These are phyloP conservation scores for Candida ponderosae DNA, from an alignment of 805 yeast genomes.

Conservation along the genomic window DNA sequence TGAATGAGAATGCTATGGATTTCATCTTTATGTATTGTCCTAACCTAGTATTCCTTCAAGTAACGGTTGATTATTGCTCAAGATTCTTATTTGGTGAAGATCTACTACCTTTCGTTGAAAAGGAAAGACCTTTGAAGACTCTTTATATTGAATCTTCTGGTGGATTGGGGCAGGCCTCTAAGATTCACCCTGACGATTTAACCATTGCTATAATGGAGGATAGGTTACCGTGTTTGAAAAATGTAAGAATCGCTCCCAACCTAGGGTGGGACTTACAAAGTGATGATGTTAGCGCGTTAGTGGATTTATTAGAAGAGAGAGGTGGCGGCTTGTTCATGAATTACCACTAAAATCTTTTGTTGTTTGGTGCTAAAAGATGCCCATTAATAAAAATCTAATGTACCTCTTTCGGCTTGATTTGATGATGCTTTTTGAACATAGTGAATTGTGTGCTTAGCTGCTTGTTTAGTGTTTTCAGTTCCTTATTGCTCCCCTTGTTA, in stretches of 20 bases:
- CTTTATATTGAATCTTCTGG: constrained; percentile 81
- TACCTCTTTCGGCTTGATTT: too few species aligned
- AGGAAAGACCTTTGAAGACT: constrained; percentile 44
- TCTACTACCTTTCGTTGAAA: constrained; percentile 21
- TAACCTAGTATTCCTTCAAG: constrained; percentile 48
- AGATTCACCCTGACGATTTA: constrained; percentile 82
- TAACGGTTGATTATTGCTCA: constrained; percentile 72
- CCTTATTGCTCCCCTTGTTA: too few species aligned
- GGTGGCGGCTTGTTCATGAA: constrained; percentile 69
- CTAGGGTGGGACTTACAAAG: constrained; percentile 79
- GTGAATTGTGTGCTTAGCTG: too few species aligned
- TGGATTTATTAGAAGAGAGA: constrained; percentile 62
- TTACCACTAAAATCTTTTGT: background rate
- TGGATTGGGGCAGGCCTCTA: constrained; percentile 72
- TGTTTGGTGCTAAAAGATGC: too few species aligned
- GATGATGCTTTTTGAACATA: too few species aligned
- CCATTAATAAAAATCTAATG: too few species aligned
- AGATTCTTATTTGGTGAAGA: constrained; percentile 44
- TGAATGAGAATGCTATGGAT: constrained; percentile 66
- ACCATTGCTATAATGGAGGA: constrained; percentile 78
- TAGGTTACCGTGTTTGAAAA: constrained; percentile 59
- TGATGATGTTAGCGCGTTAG: constrained; percentile 55
- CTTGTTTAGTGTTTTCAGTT: too few species aligned
- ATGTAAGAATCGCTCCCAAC: constrained; percentile 61
- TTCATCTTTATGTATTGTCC: constrained; percentile 72